These are phyloP conservation scores for Rhizoclosmatium sp. DNA, from an alignment of 192 early-diverging fungal species.

Conservation along the genomic window DNA sequence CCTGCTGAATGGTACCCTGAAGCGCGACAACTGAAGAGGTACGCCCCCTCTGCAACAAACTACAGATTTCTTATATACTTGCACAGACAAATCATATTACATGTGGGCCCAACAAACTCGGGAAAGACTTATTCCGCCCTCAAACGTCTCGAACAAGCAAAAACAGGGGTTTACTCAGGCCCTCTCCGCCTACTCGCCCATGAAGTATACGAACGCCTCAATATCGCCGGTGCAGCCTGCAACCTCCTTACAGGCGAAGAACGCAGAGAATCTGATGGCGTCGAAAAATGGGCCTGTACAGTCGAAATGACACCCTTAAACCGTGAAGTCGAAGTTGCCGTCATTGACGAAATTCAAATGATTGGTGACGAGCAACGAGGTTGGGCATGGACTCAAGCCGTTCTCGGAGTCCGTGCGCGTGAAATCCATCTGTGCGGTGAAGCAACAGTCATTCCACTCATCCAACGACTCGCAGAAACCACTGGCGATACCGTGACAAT, in stretches of 20 bases:
- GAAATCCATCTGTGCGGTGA: slow-evolving; percentile 97
- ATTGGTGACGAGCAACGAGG: slow-evolving; percentile 84
- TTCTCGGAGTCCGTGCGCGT: slow-evolving; percentile 77
- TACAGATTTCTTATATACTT: background rate
- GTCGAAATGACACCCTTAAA: slow-evolving; percentile 83
- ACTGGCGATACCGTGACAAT: slow-evolving; percentile 82
- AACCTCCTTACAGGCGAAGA: slow-evolving; percentile 94
- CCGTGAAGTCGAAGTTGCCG: slow-evolving; percentile 76
- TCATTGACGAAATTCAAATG: slow-evolving; percentile 99
- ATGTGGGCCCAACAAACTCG: slow-evolving; percentile 97
- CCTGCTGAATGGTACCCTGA: slow-evolving; percentile 82
- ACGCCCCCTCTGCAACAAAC: background rate
- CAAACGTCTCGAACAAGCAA: slow-evolving; percentile 66
- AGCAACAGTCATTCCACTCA: slow-evolving; percentile 79
- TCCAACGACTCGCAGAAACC: slow-evolving; percentile 73
- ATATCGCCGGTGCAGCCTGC: slow-evolving; percentile 75
- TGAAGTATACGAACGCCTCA: slow-evolving; percentile 91
- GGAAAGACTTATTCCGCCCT: slow-evolving; percentile 95
- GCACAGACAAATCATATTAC: slow-evolving; percentile 81
- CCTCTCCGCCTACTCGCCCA: slow-evolving; percentile 92
- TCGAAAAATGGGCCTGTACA: slow-evolving; percentile 73
- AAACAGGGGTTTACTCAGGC: slow-evolving; percentile 84
- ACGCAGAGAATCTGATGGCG: slow-evolving; percentile 62
- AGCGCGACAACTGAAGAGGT: slow-evolving; percentile 72
- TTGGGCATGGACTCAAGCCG: slow-evolving; percentile 95